Conservation (phyloP, 768 basidiomycete species). For the Russula olivacea region DNA sequence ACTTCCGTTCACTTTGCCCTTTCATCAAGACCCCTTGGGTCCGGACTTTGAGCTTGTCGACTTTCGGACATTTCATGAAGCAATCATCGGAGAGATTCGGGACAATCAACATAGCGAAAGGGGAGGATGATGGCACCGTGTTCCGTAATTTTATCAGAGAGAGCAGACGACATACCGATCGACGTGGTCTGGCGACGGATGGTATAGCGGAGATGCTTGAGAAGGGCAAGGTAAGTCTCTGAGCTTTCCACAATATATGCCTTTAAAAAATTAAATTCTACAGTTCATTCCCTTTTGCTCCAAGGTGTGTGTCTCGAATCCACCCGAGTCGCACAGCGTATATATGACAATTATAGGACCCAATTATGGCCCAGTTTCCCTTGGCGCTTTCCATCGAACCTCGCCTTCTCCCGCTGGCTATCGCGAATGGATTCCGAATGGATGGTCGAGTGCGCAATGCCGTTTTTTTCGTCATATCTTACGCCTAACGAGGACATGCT, state of each 20-base stretch:
- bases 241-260: slow-evolving; percentile 6
- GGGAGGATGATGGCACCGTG: slow-evolving; percentile 67
- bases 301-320: slow-evolving; percentile 42
- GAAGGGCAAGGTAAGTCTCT: slow-evolving; percentile 54
- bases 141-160: slow-evolving; percentile 65
- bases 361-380: slow-evolving; percentile 71
- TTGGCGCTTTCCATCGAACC: slow-evolving; percentile 74
- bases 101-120: slow-evolving; percentile 63
- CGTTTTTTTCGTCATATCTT: neutral
- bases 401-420: slow-evolving; percentile 62
- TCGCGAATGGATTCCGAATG: slow-evolving; percentile 70
- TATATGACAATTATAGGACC: slow-evolving; percentile 45
- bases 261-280: neutral
- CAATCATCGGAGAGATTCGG: slow-evolving; percentile 54
- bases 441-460: slow-evolving; percentile 55
- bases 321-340: neutral
- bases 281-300: slow-evolving; percentile 76
- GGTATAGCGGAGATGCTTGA: slow-evolving; percentile 59
- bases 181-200: slow-evolving; percentile 58
- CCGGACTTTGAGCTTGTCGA: slow-evolving; percentile 51
- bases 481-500: neutral
- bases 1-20: slow-evolving; percentile 63
- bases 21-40: slow-evolving; percentile 77
- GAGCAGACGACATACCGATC: slow-evolving; percentile 54
- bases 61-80: slow-evolving; percentile 60